These are phyloP conservation scores for Thermochaetoides thermophila DNA, from an alignment of 495 filamentous ascomycete genomes.

Conservation along the genomic window DNA sequence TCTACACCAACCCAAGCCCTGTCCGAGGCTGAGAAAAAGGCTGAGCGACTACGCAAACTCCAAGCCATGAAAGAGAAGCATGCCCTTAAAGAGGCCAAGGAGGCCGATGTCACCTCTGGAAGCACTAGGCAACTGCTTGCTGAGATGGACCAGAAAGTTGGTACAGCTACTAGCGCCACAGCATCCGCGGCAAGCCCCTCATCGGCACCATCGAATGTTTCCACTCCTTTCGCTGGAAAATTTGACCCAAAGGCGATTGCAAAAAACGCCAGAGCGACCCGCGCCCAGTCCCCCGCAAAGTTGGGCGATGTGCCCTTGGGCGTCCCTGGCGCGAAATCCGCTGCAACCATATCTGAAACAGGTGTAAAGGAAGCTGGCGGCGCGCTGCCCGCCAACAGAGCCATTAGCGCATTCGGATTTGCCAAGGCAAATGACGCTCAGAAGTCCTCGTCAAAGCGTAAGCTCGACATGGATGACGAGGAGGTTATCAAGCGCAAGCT, in stretches of 20 bases:
- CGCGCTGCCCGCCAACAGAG: slow-evolving; percentile 21
- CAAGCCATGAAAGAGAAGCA: slow-evolving; percentile 89
- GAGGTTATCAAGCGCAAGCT: slow-evolving; percentile 73
- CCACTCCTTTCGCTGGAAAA: slow-evolving; percentile 53
- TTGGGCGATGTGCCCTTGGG: slow-evolving; percentile 22
- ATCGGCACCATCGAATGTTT: slow-evolving; percentile 24
- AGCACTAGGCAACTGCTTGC: slow-evolving; percentile 53
- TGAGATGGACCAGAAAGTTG: slow-evolving; percentile 61
- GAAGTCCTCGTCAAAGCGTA: slow-evolving; percentile 51
- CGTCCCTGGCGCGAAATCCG: slow-evolving; percentile 16
- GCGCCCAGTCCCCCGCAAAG: slow-evolving; percentile 21
- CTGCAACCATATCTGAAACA: not conserved
- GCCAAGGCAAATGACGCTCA: slow-evolving; percentile 49
- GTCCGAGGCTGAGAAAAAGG: slow-evolving; percentile 72
- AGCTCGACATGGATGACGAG: slow-evolving; percentile 76
- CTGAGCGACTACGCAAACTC: slow-evolving; percentile 66
- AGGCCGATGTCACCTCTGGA: slow-evolving; percentile 49
- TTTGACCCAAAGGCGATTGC: slow-evolving; percentile 82
- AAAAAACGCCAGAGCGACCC: slow-evolving; percentile 50
- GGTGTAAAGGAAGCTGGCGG: slow-evolving; percentile 10
- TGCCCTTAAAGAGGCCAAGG: slow-evolving; percentile 62
- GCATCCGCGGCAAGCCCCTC: slow-evolving; percentile 42
- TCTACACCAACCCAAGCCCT: slow-evolving; percentile 39
- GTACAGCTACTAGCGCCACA: slow-evolving; percentile 32
- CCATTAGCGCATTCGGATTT: slow-evolving; percentile 70